Evolutionary conservation across 176 grass and related monocot species (phyloP).

Genomic region (Rhipidocladum racemiflorum): DNA sequence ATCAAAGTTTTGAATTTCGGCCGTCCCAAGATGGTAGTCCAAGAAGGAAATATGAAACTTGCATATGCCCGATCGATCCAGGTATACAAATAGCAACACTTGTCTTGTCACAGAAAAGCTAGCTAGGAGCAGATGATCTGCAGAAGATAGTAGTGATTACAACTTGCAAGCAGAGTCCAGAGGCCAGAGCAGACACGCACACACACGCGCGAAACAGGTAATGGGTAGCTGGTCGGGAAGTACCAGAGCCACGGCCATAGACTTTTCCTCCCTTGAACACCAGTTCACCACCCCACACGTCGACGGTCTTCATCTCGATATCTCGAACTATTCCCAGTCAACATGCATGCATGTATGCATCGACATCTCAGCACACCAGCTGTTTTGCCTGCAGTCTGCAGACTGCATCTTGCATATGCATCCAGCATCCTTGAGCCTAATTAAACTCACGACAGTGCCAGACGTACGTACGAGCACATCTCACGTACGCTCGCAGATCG

Average conservation of each 20-base stretch:
- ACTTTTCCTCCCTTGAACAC: neutral
- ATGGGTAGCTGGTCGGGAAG: neutral
- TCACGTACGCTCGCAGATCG: neutral
- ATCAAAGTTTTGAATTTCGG: too few relatives aligned
- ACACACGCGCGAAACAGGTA: neutral
- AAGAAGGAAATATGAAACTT: too few relatives aligned
- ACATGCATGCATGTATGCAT: slow-evolving; percentile 20
- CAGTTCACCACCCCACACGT: slow-evolving; percentile 14
- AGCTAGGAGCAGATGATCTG: slow-evolving; percentile 4
- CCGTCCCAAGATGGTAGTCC: too few relatives aligned
- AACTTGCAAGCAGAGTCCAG: neutral
- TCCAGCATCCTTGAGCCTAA: slow-evolving; percentile 19
- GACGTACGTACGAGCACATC: neutral
- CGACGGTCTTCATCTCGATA: slow-evolving; percentile 2
- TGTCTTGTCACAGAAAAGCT: slow-evolving; percentile 30
- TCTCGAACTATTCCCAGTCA: slow-evolving; percentile 26
- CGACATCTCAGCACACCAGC: neutral
- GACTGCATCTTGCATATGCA: neutral
- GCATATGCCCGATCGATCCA: neutral
- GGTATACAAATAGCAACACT: slow-evolving; percentile 17
- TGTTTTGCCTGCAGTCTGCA: neutral
- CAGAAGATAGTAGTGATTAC: neutral
- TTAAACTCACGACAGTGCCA: slow-evolving; percentile 7
- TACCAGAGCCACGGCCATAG: slow-evolving; percentile 12
- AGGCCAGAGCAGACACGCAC: slow-evolving; percentile 28